Percentiles rank a stretch among this genome's conserved stretches.
These are phyloP conservation scores for Globisporangium heterothallicum DNA, from an alignment of 352 stramenopile species.

Conservation along the genomic window DNA sequence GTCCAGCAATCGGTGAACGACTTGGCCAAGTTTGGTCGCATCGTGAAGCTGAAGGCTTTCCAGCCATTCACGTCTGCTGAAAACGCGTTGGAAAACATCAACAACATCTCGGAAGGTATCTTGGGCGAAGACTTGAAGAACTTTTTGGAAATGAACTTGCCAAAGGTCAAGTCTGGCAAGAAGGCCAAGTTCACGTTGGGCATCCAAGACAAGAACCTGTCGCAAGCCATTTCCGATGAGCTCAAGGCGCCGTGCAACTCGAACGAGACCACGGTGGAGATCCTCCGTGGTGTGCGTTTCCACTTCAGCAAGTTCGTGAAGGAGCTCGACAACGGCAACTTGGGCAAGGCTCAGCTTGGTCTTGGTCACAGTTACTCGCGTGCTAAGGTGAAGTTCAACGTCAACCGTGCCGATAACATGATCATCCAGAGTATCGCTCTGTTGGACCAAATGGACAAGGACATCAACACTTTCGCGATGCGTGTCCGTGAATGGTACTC, in stretches of 20 bases:
- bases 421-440: conserved; percentile 99
- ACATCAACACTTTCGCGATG: conserved; percentile 99
- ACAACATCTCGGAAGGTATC: conserved; percentile 95
- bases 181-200: conserved; percentile 88
- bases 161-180: conserved; percentile 93
- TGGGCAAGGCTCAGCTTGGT: conserved; percentile 98
- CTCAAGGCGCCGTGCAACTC: conserved; percentile 93
- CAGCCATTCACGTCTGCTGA: conserved; percentile 98
- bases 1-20: conserved; percentile 93
- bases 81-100: conserved; percentile 99
- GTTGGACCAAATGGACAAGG: conserved; percentile 99
- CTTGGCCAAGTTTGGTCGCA: conserved; percentile 92
- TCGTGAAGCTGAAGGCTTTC: conserved; percentile 99
- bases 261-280: conserved; percentile 96
- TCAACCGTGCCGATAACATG: conserved; percentile 99
- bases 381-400: conserved; percentile 99
- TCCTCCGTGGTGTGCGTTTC: conserved; percentile 94
- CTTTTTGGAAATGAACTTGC: conserved; percentile 99
- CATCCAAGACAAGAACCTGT: conserved; percentile 92
- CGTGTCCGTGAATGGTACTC: conserved; percentile 99
- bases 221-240: conserved; percentile 94
- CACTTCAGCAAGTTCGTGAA: conserved; percentile 99
- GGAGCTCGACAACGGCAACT: conserved; percentile 93
- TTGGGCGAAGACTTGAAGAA: conserved; percentile 93
- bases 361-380: conserved; percentile 99